phyloP scores from a whole-genome alignment of 139 green algal species.

The Edaphochlamys debaryana region DNA sequence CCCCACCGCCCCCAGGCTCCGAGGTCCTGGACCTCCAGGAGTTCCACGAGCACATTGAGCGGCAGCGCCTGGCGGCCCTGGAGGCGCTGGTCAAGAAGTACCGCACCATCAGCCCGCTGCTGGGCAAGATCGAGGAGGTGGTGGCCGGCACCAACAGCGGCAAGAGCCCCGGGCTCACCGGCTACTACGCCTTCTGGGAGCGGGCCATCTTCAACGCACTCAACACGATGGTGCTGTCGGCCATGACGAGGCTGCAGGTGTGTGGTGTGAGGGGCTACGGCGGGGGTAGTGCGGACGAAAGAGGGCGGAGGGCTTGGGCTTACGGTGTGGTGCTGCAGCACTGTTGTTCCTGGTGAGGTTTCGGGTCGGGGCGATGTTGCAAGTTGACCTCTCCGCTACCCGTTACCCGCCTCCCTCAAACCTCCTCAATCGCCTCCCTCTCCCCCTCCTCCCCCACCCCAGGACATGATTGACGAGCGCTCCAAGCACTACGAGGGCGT shows the following conservation, averaged over 20 bases:
- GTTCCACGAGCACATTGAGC: slow-evolving; percentile 84
- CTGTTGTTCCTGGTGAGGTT: too few relatives aligned
- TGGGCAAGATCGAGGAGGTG: slow-evolving; percentile 83
- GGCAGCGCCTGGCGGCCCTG: slow-evolving; percentile 68
- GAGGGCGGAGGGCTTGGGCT: too few relatives aligned
- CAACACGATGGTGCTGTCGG: slow-evolving; percentile 77
- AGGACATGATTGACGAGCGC: slow-evolving; percentile 28
- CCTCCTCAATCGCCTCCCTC: too few relatives aligned
- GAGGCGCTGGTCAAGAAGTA: slow-evolving; percentile 87
- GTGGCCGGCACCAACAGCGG: slow-evolving; percentile 89
- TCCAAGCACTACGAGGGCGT: background rate
- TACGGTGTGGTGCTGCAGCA: too few relatives aligned
- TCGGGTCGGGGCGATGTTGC: too few relatives aligned
- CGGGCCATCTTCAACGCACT: slow-evolving; percentile 85
- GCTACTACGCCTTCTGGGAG: slow-evolving; percentile 93
- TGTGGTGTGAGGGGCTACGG: background rate
- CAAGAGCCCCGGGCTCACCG: slow-evolving; percentile 72
- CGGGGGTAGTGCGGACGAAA: too few relatives aligned
- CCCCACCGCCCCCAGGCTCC: background rate
- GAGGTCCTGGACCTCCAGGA: slow-evolving; percentile 79
- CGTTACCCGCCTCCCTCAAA: too few relatives aligned
- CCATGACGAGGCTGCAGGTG: slow-evolving; percentile 70
- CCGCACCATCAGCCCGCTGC: slow-evolving; percentile 78
- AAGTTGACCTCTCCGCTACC: too few relatives aligned
- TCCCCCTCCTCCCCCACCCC: background rate